A percentile compares a stretch with the other conserved stretches of the same genome.
phyloP scores from a whole-genome alignment of 495 filamentous ascomycete genomes.

The Paragyromitra xinjiangensis region DNA sequence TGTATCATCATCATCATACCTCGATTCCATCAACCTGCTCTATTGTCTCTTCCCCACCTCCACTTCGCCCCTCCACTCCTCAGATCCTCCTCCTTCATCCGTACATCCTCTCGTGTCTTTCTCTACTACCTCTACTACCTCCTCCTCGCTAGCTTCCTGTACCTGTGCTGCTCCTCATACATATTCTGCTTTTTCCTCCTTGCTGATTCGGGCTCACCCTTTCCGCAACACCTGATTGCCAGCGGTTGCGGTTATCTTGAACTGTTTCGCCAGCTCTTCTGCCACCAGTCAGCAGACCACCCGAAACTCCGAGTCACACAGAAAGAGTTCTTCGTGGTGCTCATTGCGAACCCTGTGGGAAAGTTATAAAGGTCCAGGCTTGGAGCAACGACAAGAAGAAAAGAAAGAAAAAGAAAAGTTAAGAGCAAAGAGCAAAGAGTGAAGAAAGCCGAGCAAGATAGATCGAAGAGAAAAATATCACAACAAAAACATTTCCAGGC shows the following conservation, averaged over 20 bases:
- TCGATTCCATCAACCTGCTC: constrained; percentile 51
- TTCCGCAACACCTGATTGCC: constrained; percentile 38
- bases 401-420: not conserved
- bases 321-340: constrained; percentile 31
- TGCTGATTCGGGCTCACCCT: constrained; percentile 35
- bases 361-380: constrained; percentile 51
- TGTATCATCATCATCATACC: constrained; percentile 52
- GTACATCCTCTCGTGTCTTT: constrained; percentile 37
- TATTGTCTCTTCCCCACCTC: constrained; percentile 44
- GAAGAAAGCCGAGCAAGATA: constrained; percentile 12
- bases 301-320: constrained; percentile 45
- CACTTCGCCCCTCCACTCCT: constrained; percentile 38
- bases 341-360: constrained; percentile 36
- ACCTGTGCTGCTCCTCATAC: constrained; percentile 19
- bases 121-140: constrained; percentile 12
- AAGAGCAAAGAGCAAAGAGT: not conserved
- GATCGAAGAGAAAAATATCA: constrained; percentile 32
- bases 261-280: constrained; percentile 46
- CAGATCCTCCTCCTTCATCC: constrained; percentile 31
- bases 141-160: constrained; percentile 35
- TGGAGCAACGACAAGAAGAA: constrained; percentile 18
- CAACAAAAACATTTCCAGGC: constrained; percentile 38
- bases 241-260: constrained; percentile 49
- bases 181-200: constrained; percentile 29
- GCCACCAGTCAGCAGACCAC: constrained; percentile 43